phyloP scores from a whole-genome alignment of 2,329 filamentous ascomycete genomes.

The Hypoxylon sp. region DNA sequence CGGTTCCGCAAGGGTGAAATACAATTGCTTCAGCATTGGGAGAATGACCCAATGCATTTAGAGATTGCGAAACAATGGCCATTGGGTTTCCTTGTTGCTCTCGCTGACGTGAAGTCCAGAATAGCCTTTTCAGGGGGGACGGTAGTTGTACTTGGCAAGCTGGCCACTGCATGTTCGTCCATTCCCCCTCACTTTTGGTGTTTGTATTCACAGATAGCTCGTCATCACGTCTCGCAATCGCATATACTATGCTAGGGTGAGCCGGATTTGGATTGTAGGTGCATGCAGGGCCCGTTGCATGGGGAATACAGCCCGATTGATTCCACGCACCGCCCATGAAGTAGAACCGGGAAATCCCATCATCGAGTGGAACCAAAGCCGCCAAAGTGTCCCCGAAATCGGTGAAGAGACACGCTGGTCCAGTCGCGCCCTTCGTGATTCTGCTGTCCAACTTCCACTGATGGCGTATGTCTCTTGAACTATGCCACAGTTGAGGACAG shows the following conservation, averaged over 20 bases:
- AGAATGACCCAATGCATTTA: slow-evolving; percentile 6
- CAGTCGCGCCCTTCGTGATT: slow-evolving; percentile 14
- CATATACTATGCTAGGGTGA: neutral
- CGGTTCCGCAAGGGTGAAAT: slow-evolving; percentile 28
- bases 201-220: neutral
- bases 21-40: slow-evolving; percentile 29
- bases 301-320: neutral
- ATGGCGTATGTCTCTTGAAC: neutral
- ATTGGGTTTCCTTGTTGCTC: slow-evolving; percentile 7
- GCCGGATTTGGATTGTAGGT: slow-evolving; percentile 10
- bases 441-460: slow-evolving; percentile 5
- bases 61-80: slow-evolving; percentile 17
- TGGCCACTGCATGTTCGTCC: neutral
- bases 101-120: neutral
- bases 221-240: neutral
- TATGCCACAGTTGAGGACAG: slow-evolving; percentile 2
- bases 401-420: slow-evolving; percentile 29
- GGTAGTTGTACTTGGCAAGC: neutral
- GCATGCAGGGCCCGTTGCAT: slow-evolving; percentile 15
- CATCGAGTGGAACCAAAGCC: slow-evolving; percentile 8
- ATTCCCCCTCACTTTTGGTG: neutral
- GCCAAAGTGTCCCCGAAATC: neutral
- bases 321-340: slow-evolving; percentile 14
- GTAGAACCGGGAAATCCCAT: slow-evolving; percentile 11
- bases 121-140: neutral